These are phyloP conservation scores for Yamadazyma membranifaciens DNA, from an alignment of 1,139 yeast species.

Conservation along the genomic window DNA sequence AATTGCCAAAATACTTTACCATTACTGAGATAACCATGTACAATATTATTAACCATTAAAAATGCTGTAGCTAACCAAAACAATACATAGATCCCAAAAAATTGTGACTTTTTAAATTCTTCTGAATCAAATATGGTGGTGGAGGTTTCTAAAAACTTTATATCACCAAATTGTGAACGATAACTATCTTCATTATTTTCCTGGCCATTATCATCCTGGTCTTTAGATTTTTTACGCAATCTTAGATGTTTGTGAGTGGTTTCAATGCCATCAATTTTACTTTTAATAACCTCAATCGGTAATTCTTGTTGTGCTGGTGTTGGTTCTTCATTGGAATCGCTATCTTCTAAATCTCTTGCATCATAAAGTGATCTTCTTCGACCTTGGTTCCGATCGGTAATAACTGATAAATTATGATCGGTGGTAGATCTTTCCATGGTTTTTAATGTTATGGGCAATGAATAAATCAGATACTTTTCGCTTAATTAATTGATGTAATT, in stretches of 20 bases:
- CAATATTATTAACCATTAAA: constrained; percentile 45
- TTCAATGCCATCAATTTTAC: constrained; percentile 12
- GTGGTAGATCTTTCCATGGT: constrained; percentile 16
- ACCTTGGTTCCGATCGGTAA: constrained; percentile 22
- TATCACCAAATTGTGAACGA: constrained; percentile 36
- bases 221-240: constrained; percentile 8
- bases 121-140: constrained; percentile 52
- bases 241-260: constrained; percentile 8
- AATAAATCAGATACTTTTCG: neutral
- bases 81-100: constrained; percentile 64
- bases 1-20: constrained; percentile 35
- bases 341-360: constrained; percentile 18
- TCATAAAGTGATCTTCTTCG: constrained; percentile 20
- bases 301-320: neutral
- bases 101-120: constrained; percentile 39
- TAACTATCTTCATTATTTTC: constrained; percentile 6
- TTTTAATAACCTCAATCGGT: constrained; percentile 12
- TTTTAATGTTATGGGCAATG: too few species aligned
- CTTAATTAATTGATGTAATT: too few species aligned
- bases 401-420: constrained; percentile 21
- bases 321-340: neutral
- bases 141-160: constrained; percentile 36
- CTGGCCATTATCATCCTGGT: neutral
- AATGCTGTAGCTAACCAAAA: constrained; percentile 68
- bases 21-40: constrained; percentile 36